Evolutionary conservation across 2,329 filamentous ascomycete genomes (phyloP).

Genomic region (Epichloe scottii): DNA sequence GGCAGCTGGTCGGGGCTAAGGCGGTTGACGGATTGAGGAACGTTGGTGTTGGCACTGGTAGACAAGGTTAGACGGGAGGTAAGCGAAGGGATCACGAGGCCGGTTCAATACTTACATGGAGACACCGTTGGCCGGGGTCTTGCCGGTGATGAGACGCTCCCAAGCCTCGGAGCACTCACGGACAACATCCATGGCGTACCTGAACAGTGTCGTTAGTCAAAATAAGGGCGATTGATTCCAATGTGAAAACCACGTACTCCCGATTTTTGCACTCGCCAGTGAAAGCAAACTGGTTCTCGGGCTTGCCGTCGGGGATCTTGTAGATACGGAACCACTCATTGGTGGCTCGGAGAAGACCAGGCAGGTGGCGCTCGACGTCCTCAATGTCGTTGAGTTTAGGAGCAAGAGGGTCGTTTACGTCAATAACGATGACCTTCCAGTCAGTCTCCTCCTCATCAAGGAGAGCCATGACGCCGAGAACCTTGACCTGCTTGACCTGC

Average conservation of each 20-base stretch:
- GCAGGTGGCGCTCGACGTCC: slow-evolving; percentile 97
- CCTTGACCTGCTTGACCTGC: slow-evolving; percentile 99
- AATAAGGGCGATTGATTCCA: too few species aligned
- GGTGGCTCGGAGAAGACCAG: slow-evolving; percentile 89
- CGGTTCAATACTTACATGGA: slow-evolving; percentile 54
- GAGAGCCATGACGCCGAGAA: slow-evolving; percentile 97
- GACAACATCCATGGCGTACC: slow-evolving; percentile 89
- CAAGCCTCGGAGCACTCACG: slow-evolving; percentile 94
- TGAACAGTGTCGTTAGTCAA: slow-evolving; percentile 19
- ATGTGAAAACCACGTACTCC: slow-evolving; percentile 41
- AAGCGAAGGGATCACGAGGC: neutral
- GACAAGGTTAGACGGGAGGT: slow-evolving; percentile 14
- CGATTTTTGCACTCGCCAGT: slow-evolving; percentile 99
- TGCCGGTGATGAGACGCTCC: slow-evolving; percentile 91
- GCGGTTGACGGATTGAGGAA: slow-evolving; percentile 61
- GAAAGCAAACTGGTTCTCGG: slow-evolving; percentile 99
- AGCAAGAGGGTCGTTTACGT: slow-evolving; percentile 93
- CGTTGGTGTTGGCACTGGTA: slow-evolving; percentile 66
- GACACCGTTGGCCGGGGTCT: slow-evolving; percentile 65
- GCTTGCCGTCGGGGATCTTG: slow-evolving; percentile 99
- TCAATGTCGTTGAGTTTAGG: slow-evolving; percentile 96
- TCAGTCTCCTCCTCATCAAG: slow-evolving; percentile 99
- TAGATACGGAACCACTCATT: slow-evolving; percentile 99
- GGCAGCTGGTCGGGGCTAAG: slow-evolving; percentile 58
- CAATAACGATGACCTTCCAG: slow-evolving; percentile 99